Evolutionary conservation across 2,329 filamentous ascomycete genomes (phyloP), one percentile per base, ranked within the genome.

Genomic region (Trichoderma atroviride): DNA sequence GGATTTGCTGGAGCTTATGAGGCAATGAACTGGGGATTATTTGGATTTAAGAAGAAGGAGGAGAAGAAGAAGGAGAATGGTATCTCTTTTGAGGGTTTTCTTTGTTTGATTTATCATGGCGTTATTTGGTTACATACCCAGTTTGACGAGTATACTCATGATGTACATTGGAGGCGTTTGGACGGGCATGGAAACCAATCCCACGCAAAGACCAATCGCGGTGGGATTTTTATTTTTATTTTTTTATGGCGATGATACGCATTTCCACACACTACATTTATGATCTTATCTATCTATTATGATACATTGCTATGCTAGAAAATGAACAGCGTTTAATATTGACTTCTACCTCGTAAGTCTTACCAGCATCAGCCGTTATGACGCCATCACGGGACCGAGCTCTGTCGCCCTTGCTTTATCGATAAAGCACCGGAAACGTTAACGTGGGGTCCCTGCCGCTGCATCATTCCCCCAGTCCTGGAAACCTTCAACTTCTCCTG

Each of bases 1-100:
- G 73, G 87, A 89, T 73, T 85, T 90, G 83, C 77, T 82, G 50
- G 83, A 86, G 76, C 80, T 89, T 52, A 89, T 86, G 55, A 60
- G 68, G 19, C 43, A 69, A 56, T 69, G 68, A 69, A 22, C 4
- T 37, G 27, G 11, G 37, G 11, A 24, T 29, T 13, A 16, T 40
- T 64, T 56, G 4, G 47, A 35, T 16, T 13, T 31, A 47, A 57
- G 35, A 19, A 27, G 22, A 10, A 13, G 11, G 47, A 5, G 35
- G 16, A 27, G 22, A 10, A 13, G 11, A n/a, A 5, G 9, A 50
- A 13, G 6, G 9, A 7, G 31, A 14, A 27, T 27, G 2, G 27
- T 27, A 27, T 27, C 27, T 35, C 11, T 47, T 27, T 37, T 24
- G 5, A 3, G 33, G 33, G 1, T 13, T 50, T 52, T 50, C 7